Base-by-base conservation (phyloP, 2,329 filamentous ascomycete species). In the Blumeriella jaapii region DNA sequence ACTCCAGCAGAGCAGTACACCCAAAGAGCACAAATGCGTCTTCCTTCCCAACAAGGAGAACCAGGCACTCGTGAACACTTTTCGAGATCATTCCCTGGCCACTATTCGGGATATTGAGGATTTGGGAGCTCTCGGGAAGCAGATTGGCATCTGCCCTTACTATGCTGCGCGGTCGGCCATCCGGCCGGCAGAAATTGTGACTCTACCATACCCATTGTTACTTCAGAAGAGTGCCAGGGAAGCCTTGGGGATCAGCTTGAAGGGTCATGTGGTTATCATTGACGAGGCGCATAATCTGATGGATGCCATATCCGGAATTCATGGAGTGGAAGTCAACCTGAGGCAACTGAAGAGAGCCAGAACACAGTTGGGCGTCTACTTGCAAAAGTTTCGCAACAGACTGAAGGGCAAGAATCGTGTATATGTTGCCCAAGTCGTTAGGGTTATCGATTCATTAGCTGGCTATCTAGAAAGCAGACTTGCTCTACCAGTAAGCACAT, bases 281-380 rank as follows among this genome's bases (percentile, higher is more conserved):
- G 91, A 98, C 48, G 91, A 98, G 62, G 91, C 91, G 0, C 91
- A 98, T 56, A 98, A 98, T 53, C 72, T 98, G 34, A 94, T 95
- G 80, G 87, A 95, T 56, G 86, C 89, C 0, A 84, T 98, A 29
- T 74, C 84, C 11, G 80, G 78, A 29, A 91, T 94, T 20, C 78
- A 95, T 55, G 87, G 87, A 0, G 74, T 84, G 0, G 74, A 82
- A 22, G 69, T 96, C 13, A 74, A 73, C 2, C 62, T 93, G 3
- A 63, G 63, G 16, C 86, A 95, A 43, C 63, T 96, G 12, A 73
- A 73, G 31, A 69, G 71, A 39, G 83, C 81, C 2, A 71, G 83
- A 34, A 68, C 69, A 31, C 86, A 93, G 59, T 65, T 98, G 1
- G 79, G 78, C 0, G 65, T 77, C 0, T 98, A 98, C 50, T 74